These are phyloP conservation scores for Mycena vitilis DNA, from an alignment of 768 basidiomycete genomes.

Conservation along the genomic window DNA sequence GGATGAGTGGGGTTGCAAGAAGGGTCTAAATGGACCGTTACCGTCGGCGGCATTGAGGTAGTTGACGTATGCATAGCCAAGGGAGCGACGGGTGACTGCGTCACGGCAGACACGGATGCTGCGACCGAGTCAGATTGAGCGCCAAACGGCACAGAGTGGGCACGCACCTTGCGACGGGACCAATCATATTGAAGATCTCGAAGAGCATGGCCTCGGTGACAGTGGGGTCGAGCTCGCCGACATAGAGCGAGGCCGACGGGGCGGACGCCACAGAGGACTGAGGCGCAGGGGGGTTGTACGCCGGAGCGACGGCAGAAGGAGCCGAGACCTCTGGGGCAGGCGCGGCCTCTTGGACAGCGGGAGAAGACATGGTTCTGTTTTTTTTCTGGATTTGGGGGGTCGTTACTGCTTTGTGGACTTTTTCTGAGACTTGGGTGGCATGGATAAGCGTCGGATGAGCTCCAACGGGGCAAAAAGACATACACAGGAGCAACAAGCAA, in stretches of 20 bases:
- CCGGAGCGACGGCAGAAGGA: constrained; percentile 62
- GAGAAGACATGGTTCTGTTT: constrained; percentile 65
- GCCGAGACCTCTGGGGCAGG: constrained; percentile 61
- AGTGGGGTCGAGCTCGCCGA: constrained; percentile 97
- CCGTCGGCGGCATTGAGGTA: constrained; percentile 96
- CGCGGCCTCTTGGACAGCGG: constrained; percentile 64
- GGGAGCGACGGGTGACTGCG: constrained; percentile 98
- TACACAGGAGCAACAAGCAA: constrained; percentile 83
- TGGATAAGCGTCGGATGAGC: constrained; percentile 28
- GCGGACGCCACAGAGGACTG: constrained; percentile 68
- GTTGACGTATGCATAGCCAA: constrained; percentile 99
- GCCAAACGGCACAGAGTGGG: constrained; percentile 8
- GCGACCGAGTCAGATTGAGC: constrained; percentile 27
- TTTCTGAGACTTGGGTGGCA: constrained; percentile 70
- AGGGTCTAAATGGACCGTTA: constrained; percentile 40
- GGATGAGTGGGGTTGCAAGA: constrained; percentile 25
- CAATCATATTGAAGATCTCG: constrained; percentile 99
- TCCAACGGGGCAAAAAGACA: constrained; percentile 41
- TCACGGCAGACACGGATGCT: constrained; percentile 99
- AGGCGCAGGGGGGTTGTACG: constrained; percentile 69
- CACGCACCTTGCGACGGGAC: constrained; percentile 93
- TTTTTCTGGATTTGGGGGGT: constrained; percentile 69
- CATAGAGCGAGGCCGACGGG: constrained; percentile 95
- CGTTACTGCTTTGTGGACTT: constrained; percentile 95
- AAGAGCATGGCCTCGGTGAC: constrained; percentile 99